phyloP scores from a whole-genome alignment of 1,139 yeast species.

The Lodderomyces jiufengensis region DNA sequence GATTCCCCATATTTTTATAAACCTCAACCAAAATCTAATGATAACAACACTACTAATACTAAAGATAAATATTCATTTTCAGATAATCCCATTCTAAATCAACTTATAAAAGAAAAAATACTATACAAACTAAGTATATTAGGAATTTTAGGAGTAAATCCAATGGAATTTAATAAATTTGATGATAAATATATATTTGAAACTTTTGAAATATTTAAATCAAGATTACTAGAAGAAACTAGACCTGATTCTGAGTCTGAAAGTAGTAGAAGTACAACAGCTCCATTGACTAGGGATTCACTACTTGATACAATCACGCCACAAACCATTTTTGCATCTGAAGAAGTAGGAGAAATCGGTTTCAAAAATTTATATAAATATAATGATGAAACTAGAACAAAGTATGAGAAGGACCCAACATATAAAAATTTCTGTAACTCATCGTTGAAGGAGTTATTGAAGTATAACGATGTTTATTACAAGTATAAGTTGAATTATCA shows the following conservation, averaged over 20 bases:
- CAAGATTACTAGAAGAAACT: slow-evolving; percentile 20
- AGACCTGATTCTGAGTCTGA: slow-evolving; percentile 3
- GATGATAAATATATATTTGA: slow-evolving; percentile 30
- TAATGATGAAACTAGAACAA: not conserved
- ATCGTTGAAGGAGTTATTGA: too few species aligned
- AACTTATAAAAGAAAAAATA: slow-evolving; percentile 34
- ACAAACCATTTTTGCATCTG: slow-evolving; percentile 15
- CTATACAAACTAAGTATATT: slow-evolving; percentile 34
- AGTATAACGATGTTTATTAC: too few species aligned
- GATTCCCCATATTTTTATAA: slow-evolving; percentile 24
- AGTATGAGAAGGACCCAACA: too few species aligned
- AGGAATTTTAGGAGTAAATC: slow-evolving; percentile 38
- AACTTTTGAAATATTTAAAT: slow-evolving; percentile 31
- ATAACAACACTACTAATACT: not conserved
- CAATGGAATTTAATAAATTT: slow-evolving; percentile 22
- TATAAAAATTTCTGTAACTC: too few species aligned
- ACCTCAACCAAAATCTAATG: slow-evolving; percentile 4
- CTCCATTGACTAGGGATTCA: slow-evolving; percentile 3
- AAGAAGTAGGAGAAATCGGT: slow-evolving; percentile 24
- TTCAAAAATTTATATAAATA: slow-evolving; percentile 10
- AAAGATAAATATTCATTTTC: slow-evolving; percentile 21
- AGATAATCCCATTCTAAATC: slow-evolving; percentile 29
- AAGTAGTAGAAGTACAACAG: slow-evolving; percentile 1
- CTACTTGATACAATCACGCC: slow-evolving; percentile 1
- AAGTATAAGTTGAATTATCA: slow-evolving; percentile 11